These are phyloP conservation scores for Capronia americana DNA, from an alignment of 2,329 filamentous ascomycete genomes.

Conservation along the genomic window DNA sequence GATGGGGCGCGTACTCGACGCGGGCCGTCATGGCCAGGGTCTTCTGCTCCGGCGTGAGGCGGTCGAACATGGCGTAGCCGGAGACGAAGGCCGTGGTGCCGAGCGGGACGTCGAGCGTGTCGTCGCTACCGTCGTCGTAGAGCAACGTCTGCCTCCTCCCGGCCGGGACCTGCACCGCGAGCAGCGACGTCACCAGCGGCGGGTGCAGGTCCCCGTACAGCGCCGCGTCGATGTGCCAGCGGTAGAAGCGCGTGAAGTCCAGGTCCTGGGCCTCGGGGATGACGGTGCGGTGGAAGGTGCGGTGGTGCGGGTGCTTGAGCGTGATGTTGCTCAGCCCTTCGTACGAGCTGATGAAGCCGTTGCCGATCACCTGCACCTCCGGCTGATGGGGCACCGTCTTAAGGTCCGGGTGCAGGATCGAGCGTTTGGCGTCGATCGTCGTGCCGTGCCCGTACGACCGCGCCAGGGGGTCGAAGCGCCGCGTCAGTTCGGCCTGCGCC, in stretches of 20 bases:
- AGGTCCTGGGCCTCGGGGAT: slow-evolving; percentile 68
- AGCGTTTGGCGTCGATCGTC: slow-evolving; percentile 69
- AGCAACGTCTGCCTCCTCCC: slow-evolving; percentile 70
- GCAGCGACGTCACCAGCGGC: slow-evolving; percentile 72
- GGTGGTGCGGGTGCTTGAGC: slow-evolving; percentile 77
- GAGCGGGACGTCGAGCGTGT: slow-evolving; percentile 71
- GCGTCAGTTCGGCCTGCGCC: slow-evolving; percentile 76
- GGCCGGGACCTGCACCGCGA: slow-evolving; percentile 74
- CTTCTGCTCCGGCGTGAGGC: slow-evolving; percentile 69
- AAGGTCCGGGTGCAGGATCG: slow-evolving; percentile 76
- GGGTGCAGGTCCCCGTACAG: slow-evolving; percentile 68
- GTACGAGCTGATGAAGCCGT: slow-evolving; percentile 72
- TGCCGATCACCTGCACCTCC: slow-evolving; percentile 80
- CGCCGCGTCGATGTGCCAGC: slow-evolving; percentile 59
- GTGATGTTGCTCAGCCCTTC: slow-evolving; percentile 73
- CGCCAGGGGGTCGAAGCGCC: slow-evolving; percentile 71
- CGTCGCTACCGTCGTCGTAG: slow-evolving; percentile 74
- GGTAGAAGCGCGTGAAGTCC: slow-evolving; percentile 56
- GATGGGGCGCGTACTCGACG: slow-evolving; percentile 78
- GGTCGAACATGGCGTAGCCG: slow-evolving; percentile 73
- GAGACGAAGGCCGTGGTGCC: slow-evolving; percentile 79
- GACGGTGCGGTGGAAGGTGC: slow-evolving; percentile 72
- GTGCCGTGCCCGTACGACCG: slow-evolving; percentile 77
- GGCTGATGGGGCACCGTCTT: slow-evolving; percentile 82
- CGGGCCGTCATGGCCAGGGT: slow-evolving; percentile 70